Base-by-base conservation (phyloP, 495 filamentous ascomycete species). In the Hypoxylon rickii region DNA sequence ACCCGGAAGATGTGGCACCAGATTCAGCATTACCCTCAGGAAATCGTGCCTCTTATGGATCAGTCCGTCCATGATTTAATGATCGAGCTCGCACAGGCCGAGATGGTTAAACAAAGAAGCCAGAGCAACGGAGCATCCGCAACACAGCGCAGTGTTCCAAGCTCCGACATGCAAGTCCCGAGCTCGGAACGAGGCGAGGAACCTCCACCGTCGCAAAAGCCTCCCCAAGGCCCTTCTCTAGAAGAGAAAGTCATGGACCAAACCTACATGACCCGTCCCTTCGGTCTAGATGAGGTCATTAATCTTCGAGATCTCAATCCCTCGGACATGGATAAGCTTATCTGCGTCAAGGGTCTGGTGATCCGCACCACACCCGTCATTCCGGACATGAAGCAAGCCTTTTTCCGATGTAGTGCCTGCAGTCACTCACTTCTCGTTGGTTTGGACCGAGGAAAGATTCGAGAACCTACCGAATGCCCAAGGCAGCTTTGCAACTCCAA, bases 221-320 rank as follows among this genome's bases (percentile, higher is more conserved):
- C 38, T 16, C 66, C 58, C 5, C 66, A 69, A 53, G 66, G 66
- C 1, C 64, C 64, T 48, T 76, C 68, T 18, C 65, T 79, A n/a
- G 75, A 77, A 49, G 73, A 83, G 18, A 75, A 85, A 41, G 88
- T 91, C 3, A 82, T 87, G 67, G 78, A 80, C n/a, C 86, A 79
- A 59, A 77, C 81, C 11, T 97, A 91, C 70, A 86, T 92, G 64
- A 90, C 95, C 7, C 83, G 95, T 55, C 92, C 91, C 5, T 97
- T 89, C 68, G 92, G 92, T n/a, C 70, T 96, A 13, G 92, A 96
- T 63, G 73, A 85, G 40, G 86, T 85, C 0, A 86, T 92, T 60
- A 99, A 99, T 63, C 86, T 99, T 79, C 83, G 94, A 71, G 93
- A 97, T 55, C 81, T 99, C 38, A 96, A 97, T 68, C 94, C 94